Evolutionary conservation across 2,329 filamentous ascomycete genomes (phyloP).

Genomic region (Pseudocercospora musae): DNA sequence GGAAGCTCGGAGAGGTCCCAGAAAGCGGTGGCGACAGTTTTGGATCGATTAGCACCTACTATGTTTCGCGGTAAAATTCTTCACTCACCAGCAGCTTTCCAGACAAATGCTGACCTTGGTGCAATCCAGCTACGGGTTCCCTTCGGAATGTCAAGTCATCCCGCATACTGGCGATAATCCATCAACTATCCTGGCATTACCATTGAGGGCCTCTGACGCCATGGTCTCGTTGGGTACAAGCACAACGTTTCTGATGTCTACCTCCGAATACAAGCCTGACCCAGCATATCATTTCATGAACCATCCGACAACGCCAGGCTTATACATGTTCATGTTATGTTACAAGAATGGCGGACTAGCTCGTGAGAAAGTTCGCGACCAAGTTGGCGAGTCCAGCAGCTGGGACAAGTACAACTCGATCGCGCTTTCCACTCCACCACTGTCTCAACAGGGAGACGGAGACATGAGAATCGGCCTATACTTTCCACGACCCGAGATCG

Average conservation of each 20-base stretch:
- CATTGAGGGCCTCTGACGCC: constrained; percentile 80
- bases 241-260: constrained; percentile 97
- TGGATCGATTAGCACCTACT: constrained; percentile 75
- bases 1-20: constrained; percentile 76
- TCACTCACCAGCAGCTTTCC: background rate
- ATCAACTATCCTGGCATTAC: constrained; percentile 86
- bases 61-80: constrained; percentile 46
- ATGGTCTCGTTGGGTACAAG: constrained; percentile 94
- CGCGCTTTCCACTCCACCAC: constrained; percentile 64
- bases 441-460: constrained; percentile 57
- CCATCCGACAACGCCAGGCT: constrained; percentile 81
- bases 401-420: constrained; percentile 81
- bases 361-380: constrained; percentile 82
- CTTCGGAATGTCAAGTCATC: constrained; percentile 67
- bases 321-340: constrained; percentile 99
- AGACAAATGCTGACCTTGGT: background rate
- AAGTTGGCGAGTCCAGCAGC: constrained; percentile 58
- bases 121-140: constrained; percentile 68
- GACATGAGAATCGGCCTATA: constrained; percentile 86
- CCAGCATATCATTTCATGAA: constrained; percentile 97
- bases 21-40: constrained; percentile 77
- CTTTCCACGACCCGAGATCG: constrained; percentile 92
- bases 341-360: constrained; percentile 98
- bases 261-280: constrained; percentile 83
- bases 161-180: constrained; percentile 97